Percentiles rank a stretch among this genome's conserved stretches.
These are phyloP conservation scores for Colletotrichum agaves DNA, from an alignment of 2,329 filamentous ascomycete genomes.

Conservation along the genomic window DNA sequence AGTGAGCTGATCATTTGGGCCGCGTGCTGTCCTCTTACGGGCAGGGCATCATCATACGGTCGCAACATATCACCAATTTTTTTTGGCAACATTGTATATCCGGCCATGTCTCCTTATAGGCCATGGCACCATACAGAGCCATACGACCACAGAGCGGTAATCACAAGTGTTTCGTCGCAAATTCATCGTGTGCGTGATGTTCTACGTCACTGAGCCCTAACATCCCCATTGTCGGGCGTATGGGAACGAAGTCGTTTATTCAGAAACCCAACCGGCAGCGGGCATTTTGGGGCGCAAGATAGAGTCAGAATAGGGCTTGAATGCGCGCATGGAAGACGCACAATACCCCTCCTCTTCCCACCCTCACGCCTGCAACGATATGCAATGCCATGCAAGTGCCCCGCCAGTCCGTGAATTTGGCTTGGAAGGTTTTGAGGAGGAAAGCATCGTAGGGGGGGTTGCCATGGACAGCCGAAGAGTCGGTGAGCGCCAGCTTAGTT, in stretches of 20 bases:
- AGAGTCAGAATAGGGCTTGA: slow-evolving; percentile 32
- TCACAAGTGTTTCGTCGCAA: background rate
- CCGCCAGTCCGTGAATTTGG: slow-evolving; percentile 30
- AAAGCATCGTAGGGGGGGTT: slow-evolving; percentile 30
- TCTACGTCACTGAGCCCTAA: slow-evolving; percentile 37
- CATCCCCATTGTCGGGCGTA: slow-evolving; percentile 13
- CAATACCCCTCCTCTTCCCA: slow-evolving; percentile 22
- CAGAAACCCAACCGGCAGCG: slow-evolving; percentile 27
- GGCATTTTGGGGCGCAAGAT: slow-evolving; percentile 5
- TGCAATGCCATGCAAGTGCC: slow-evolving; percentile 36
- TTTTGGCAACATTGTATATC: background rate
- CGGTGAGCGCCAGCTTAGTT: slow-evolving; percentile 30
- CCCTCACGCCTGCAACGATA: slow-evolving; percentile 35
- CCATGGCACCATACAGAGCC: background rate
- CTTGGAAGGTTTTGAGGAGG: background rate
- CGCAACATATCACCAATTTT: slow-evolving; percentile 18
- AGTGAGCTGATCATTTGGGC: slow-evolving; percentile 13
- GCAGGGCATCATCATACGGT: background rate
- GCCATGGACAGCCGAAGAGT: slow-evolving; percentile 35
- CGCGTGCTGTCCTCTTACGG: background rate
- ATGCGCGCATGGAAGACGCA: background rate
- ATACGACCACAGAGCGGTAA: slow-evolving; percentile 9
- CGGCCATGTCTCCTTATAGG: slow-evolving; percentile 9
- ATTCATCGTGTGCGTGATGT: slow-evolving; percentile 26
- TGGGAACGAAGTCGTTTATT: slow-evolving; percentile 11